phyloP scores from a whole-genome alignment of 305 asterid genomes.

The Fraxinus greggii region DNA sequence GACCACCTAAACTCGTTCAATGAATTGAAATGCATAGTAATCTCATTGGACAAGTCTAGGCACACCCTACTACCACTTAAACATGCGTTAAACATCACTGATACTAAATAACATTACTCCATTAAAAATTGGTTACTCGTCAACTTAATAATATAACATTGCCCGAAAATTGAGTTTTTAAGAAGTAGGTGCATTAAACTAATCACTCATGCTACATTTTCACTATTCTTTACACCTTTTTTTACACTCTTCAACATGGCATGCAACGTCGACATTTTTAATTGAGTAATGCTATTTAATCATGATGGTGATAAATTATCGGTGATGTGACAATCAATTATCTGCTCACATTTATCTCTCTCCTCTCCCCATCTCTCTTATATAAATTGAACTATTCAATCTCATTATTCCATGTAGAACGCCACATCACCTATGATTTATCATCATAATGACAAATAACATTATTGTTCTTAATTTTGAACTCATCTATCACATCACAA shows the following conservation, averaged over 20 bases:
- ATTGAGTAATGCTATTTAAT: not conserved
- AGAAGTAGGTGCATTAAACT: not conserved
- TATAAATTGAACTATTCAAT: not conserved
- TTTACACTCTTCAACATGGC: not conserved
- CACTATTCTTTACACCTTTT: too few species aligned
- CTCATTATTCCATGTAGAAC: not conserved
- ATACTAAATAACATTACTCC: not conserved
- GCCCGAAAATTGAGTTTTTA: not conserved
- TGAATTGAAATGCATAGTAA: not conserved
- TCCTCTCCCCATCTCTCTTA: not conserved
- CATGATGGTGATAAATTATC: not conserved
- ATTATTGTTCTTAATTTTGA: not conserved
- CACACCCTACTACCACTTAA: not conserved
- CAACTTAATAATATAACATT: not conserved
- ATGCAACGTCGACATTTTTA: too few species aligned
- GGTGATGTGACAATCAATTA: not conserved
- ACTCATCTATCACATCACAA: not conserved
- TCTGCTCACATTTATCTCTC: not conserved
- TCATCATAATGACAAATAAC: too few species aligned
- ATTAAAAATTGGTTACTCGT: not conserved
- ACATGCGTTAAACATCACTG: not conserved
- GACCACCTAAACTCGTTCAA: not conserved
- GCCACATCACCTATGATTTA: too few species aligned
- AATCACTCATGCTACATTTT: not conserved
- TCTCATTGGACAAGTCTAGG: not conserved